These are phyloP conservation scores for Barbarea vulgaris DNA, from an alignment of 345 rosid genomes.

Conservation along the genomic window DNA sequence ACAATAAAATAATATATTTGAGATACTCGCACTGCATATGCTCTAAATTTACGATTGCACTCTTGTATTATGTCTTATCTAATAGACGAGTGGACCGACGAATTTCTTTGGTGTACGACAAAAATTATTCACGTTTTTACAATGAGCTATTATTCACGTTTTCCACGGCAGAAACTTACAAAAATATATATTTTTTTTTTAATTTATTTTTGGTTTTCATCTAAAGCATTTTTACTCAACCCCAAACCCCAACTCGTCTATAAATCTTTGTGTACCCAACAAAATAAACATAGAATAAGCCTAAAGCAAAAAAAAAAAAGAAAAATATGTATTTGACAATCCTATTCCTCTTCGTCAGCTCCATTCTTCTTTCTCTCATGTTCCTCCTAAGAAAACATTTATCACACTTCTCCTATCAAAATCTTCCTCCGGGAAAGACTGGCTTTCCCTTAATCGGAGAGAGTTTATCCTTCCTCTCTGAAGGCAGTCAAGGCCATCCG, in stretches of 20 bases:
- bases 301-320: not conserved
- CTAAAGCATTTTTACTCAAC: not conserved
- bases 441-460: conserved; percentile 49
- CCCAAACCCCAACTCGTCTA: not conserved
- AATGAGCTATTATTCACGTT: too few relatives aligned
- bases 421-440: conserved; percentile 47
- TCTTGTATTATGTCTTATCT: too few relatives aligned
- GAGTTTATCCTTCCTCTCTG: conserved; percentile 41
- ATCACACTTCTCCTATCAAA: conserved; percentile 12
- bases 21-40: too few relatives aligned
- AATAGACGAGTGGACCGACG: too few relatives aligned
- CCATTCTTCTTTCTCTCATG: conserved; percentile 2
- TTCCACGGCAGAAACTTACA: too few relatives aligned
- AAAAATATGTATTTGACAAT: conserved; percentile 2
- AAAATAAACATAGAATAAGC: not conserved
- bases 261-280: not conserved
- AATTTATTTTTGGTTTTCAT: too few relatives aligned
- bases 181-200: too few relatives aligned
- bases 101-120: too few relatives aligned
- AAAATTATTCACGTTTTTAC: too few relatives aligned
- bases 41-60: too few relatives aligned
- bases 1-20: too few relatives aligned
- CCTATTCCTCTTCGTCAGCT: conserved; percentile 24
- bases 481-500: conserved; percentile 45
- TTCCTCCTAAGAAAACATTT: conserved; percentile 25